Percentiles rank a stretch among this genome's conserved stretches.
phyloP scores from a whole-genome alignment of 73 alveolate species.

The Paramecium sexaurelia region DNA sequence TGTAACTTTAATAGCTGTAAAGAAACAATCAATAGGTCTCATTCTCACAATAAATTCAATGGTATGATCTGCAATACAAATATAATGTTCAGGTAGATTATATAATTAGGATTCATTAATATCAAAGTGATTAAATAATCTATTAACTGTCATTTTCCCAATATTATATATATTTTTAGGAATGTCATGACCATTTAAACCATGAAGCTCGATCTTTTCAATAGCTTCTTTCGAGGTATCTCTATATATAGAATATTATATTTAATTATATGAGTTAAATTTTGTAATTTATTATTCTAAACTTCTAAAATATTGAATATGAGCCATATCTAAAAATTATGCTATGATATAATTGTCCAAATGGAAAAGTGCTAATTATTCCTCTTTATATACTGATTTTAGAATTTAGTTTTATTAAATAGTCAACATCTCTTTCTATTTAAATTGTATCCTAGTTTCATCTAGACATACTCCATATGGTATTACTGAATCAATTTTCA shows the following conservation, averaged over 20 bases:
- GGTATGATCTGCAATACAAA: not conserved
- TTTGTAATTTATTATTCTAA: not conserved
- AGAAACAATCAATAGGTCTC: slow-evolving; percentile 46
- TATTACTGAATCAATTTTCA: not conserved
- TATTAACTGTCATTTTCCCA: not conserved
- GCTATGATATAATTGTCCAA: slow-evolving; percentile 11
- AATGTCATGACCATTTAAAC: not conserved
- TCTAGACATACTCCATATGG: slow-evolving; percentile 42
- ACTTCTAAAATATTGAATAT: not conserved
- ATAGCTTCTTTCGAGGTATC: not conserved
- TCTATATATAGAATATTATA: slow-evolving; percentile 1
- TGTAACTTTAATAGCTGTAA: slow-evolving; percentile 29
- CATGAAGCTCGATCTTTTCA: not conserved
- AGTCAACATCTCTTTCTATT: not conserved
- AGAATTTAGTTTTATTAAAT: not conserved
- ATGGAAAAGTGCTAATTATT: not conserved
- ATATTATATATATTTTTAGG: not conserved
- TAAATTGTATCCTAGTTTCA: not conserved
- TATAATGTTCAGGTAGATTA: slow-evolving; percentile 17
- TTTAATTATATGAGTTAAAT: not conserved
- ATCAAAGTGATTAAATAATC: not conserved
- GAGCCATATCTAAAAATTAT: slow-evolving; percentile 25
- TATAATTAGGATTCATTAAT: not conserved
- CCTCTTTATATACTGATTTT: not conserved
- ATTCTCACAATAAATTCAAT: not conserved